Base-by-base conservation (phyloP, 179 eudicot genomes). In the Monotropa hypopitys region DNA sequence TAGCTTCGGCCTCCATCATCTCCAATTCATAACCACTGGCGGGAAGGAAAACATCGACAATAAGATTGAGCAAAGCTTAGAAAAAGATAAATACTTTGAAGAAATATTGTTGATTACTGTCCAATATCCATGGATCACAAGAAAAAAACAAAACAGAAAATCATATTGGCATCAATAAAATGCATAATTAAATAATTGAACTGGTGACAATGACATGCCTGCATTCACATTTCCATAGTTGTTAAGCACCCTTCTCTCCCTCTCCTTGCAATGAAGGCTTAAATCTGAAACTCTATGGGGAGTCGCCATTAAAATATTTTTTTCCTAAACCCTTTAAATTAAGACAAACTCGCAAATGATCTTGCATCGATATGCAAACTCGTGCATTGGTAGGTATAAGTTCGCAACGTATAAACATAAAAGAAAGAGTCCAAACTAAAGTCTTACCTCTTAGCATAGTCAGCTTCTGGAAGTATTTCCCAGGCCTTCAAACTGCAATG, bases 11-110 rank as follows among this genome's bases (percentile, higher is more conserved):
- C 75, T 84, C 90, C 91, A 89, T 80, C 85, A 82, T 75, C 80
- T 91, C 97, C 84, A 90, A 74, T 78, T 95, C 97, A 84, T 85
- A 86, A 69, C 89, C 87, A 89, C 99, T 95, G 88, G 51, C 69
- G 32, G 30, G 23, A 70, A 74, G 56, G 33, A 11, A 46, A 47
- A 35, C 18, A 38, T 57, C n/a, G 49, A 73, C 40, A 7, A 51
- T 50, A 33, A 30, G 62, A 72, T 5, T 54, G 33, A 73, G n/a
- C 42, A 35, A 16, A 35, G 49, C 46, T 53, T n/a, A 21, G 9
- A 47, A 10, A 30, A 8, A 12, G n/a, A 50, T 16, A 20, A 75
- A 23, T 28, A 26, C 38, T 16, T 61, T 47, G 54, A 43, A 33
- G 16, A 75, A 18, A 62, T 21, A n/a, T 18, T 18, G 50, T 23